phyloP scores from a whole-genome alignment of 2,329 filamentous ascomycete genomes.

The Arthrinium puccinioides region DNA sequence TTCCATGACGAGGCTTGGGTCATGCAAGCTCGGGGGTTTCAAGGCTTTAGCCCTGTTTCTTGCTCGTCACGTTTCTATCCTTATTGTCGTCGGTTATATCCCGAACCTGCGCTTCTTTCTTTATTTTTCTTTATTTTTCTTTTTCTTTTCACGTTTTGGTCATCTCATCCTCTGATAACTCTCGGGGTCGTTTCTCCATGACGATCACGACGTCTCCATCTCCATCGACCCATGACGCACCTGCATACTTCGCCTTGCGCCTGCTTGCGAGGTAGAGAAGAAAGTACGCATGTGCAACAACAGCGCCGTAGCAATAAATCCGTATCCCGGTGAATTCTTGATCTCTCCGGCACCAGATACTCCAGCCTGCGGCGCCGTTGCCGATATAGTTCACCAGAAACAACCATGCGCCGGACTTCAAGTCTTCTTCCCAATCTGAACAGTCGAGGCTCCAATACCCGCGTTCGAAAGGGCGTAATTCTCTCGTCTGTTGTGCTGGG shows the following conservation, averaged over 20 bases:
- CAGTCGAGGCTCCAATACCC: constrained; percentile 70
- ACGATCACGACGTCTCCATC: constrained; percentile 44
- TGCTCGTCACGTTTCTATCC: too few relatives aligned
- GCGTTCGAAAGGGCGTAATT: constrained; percentile 55
- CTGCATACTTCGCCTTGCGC: constrained; percentile 49
- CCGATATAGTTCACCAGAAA: constrained; percentile 54
- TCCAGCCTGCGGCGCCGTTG: constrained; percentile 58
- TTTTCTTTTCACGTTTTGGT: too few relatives aligned
- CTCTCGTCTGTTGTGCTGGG: constrained; percentile 39
- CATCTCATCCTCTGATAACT: too few relatives aligned
- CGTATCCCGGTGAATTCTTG: constrained; percentile 41
- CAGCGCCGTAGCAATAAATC: constrained; percentile 72
- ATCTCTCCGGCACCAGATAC: constrained; percentile 49
- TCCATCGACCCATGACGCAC: constrained; percentile 60
- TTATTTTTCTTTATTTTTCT: too few relatives aligned
- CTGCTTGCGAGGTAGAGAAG: constrained; percentile 67
- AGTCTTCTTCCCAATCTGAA: constrained; percentile 39
- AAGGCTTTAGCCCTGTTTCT: too few relatives aligned
- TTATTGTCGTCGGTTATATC: too few relatives aligned
- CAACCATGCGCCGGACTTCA: constrained; percentile 51
- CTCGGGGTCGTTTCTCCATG: constrained; percentile 21
- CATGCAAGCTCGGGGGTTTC: too few relatives aligned
- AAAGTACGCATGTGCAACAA: constrained; percentile 66
- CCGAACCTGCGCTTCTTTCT: too few relatives aligned
- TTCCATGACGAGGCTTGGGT: too few relatives aligned